A percentile compares a stretch with the other conserved stretches of the same genome.
phyloP scores from a whole-genome alignment of 257 asterid species.

The Solanum gracilifrons region DNA sequence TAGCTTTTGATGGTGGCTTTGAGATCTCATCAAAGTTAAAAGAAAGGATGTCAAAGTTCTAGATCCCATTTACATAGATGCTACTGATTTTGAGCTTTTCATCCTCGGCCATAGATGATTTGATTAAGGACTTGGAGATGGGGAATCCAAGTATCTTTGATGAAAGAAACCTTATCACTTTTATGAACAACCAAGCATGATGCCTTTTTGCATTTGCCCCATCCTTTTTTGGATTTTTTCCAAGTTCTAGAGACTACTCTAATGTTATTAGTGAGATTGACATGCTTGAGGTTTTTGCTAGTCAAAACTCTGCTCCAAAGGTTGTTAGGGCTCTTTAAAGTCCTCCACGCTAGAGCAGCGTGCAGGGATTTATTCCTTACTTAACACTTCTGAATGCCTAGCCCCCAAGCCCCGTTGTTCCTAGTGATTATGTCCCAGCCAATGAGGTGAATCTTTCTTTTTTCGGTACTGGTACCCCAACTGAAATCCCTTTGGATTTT shows the following conservation, averaged over 20 bases:
- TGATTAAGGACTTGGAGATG: background rate
- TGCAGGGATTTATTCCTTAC: too few relatives aligned
- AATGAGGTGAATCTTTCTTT: background rate
- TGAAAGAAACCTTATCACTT: background rate
- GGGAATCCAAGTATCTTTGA: background rate
- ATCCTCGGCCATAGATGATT: background rate
- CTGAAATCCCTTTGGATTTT: background rate
- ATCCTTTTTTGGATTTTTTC: too few relatives aligned
- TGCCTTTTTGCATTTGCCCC: background rate
- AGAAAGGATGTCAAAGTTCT: background rate
- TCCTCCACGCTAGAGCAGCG: background rate
- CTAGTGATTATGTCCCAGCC: background rate
- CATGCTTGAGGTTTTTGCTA: background rate
- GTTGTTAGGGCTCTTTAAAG: background rate
- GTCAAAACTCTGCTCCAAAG: background rate
- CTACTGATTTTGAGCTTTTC: background rate
- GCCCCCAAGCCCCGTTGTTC: background rate
- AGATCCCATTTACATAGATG: background rate
- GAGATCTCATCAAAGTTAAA: background rate
- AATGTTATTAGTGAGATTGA: too few relatives aligned
- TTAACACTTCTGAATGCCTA: background rate
- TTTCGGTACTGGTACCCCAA: background rate
- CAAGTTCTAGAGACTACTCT: background rate
- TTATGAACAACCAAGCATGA: background rate
- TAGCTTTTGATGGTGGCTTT: background rate